Evolutionary conservation across 257 asterid genomes (phyloP), one percentile per base, ranked within the genome.

Genomic region (Plectranthus barbatus): DNA sequence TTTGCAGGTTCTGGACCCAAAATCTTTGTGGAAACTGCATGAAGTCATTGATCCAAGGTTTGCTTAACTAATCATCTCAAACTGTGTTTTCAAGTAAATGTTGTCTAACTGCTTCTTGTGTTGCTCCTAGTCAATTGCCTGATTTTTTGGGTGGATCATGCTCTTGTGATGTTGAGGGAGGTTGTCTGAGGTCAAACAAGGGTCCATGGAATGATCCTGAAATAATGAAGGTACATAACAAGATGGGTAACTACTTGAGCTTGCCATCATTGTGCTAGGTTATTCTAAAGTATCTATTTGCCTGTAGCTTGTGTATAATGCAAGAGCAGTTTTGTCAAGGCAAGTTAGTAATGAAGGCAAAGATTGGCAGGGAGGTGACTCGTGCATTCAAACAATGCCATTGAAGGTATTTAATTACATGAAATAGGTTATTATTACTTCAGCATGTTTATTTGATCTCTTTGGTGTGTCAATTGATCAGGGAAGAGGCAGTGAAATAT

Each of bases 171-270:
- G 75, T 69, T 23, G 95, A 91, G 72, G 95, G 95, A 72, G 96
- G 96, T 67, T 91, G 98, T 78, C 87, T 91, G 68, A 82, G 84
- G 78, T 86, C 98, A 29, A 83, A 79, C 74, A 83, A 81, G 79
- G 98, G 98, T 61, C 98, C 98, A 24, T 91, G 98, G 98, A 86
- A 70, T 75, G 92, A 91, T 83, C 95, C 86, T 56, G 95, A 84
- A 56, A 83, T 88, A 77, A 80, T 84, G 86, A 88, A 91, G 95
- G 98, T 88, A 76, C 52, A 39, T 19, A 19, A 56, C 17, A 7
- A 51, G 33, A 15, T 69, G 31, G 44, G 56, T 58, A 34, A 56
- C 62, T 52, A 54, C 15, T 36, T 9, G 5, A 21, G 54, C 48
- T 56, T 21, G 48, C 18, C 63, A 37, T n/a, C 34, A 6, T 42